Conservation (phyloP, 805 yeast genomes). For the Kurtzmaniella fragi region DNA sequence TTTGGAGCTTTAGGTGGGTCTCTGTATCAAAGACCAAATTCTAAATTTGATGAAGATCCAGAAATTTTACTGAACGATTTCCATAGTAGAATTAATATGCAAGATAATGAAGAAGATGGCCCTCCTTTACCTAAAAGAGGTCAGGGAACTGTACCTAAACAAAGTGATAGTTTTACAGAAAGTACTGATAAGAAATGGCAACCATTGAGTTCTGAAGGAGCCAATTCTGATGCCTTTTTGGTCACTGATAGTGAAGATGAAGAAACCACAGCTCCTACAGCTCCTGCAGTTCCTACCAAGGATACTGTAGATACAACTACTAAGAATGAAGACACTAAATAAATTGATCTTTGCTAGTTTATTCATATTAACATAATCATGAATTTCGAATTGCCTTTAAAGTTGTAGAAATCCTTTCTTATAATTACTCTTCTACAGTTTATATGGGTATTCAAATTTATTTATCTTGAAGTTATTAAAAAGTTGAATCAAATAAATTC, state of each 20-base stretch:
- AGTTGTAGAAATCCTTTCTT: too few relatives aligned
- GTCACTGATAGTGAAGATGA: slow-evolving; percentile 43
- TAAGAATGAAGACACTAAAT: too few relatives aligned
- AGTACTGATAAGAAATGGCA: slow-evolving; percentile 26
- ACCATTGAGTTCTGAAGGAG: slow-evolving; percentile 32
- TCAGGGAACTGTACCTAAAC: not conserved
- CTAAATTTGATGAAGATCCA: slow-evolving; percentile 50
- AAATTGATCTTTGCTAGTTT: too few relatives aligned
- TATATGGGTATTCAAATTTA: too few relatives aligned
- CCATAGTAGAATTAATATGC: slow-evolving; percentile 41
- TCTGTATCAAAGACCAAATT: slow-evolving; percentile 23
- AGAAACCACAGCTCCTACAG: slow-evolving; percentile 11
- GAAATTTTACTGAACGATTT: slow-evolving; percentile 47
- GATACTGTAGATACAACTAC: too few relatives aligned
- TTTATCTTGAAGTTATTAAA: too few relatives aligned
- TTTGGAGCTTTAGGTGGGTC: slow-evolving; percentile 47
- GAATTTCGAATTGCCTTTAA: too few relatives aligned
- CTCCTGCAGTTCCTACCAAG: too few relatives aligned
- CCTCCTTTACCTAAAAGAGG: slow-evolving; percentile 15
- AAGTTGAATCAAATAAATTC: too few relatives aligned
- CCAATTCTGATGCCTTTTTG: slow-evolving; percentile 38
- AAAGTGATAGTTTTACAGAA: slow-evolving; percentile 5
- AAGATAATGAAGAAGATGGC: slow-evolving; percentile 25
- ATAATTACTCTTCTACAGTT: too few relatives aligned
- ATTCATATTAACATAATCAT: too few relatives aligned